These are phyloP conservation scores for Phytophthora palmivora DNA, from an alignment of 352 stramenopile genomes.

Conservation along the genomic window DNA sequence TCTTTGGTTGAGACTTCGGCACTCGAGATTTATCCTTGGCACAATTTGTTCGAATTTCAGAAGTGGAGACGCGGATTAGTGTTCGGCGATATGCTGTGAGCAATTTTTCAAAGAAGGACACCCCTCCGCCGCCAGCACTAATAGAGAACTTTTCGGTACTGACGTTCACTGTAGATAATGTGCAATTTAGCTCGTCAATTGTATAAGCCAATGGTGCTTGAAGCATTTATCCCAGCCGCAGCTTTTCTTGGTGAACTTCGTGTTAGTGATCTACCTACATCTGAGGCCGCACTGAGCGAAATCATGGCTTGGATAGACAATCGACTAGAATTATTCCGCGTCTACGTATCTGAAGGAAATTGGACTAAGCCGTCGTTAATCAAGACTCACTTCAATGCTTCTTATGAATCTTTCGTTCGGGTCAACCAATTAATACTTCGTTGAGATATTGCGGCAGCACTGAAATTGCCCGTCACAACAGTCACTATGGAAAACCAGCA, in stretches of 20 bases:
- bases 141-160: neutral
- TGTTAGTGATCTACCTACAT: slow-evolving; percentile 8
- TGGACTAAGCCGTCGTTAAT: neutral
- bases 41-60: slow-evolving; percentile 11
- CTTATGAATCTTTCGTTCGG: slow-evolving; percentile 6
- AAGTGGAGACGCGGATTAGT: neutral
- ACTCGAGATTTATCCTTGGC: slow-evolving; percentile 5
- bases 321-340: slow-evolving; percentile 12
- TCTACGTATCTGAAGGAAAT: neutral
- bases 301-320: slow-evolving; percentile 12
- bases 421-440: slow-evolving; percentile 9
- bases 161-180: neutral
- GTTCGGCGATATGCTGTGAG: slow-evolving; percentile 4
- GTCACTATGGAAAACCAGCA: no score
- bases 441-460: no score
- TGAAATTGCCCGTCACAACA: no score
- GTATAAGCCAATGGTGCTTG: slow-evolving; percentile 4
- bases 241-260: neutral
- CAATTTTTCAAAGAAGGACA: slow-evolving; percentile 22
- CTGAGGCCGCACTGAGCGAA: neutral
- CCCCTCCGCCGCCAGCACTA: neutral
- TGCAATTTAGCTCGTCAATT: slow-evolving; percentile 3
- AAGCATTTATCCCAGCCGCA: neutral
- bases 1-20: slow-evolving; percentile 24
- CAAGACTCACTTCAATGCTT: slow-evolving; percentile 1